These are phyloP conservation scores for Trypanosoma scelopori DNA, from an alignment of 208 protist genomes.

Conservation along the genomic window DNA sequence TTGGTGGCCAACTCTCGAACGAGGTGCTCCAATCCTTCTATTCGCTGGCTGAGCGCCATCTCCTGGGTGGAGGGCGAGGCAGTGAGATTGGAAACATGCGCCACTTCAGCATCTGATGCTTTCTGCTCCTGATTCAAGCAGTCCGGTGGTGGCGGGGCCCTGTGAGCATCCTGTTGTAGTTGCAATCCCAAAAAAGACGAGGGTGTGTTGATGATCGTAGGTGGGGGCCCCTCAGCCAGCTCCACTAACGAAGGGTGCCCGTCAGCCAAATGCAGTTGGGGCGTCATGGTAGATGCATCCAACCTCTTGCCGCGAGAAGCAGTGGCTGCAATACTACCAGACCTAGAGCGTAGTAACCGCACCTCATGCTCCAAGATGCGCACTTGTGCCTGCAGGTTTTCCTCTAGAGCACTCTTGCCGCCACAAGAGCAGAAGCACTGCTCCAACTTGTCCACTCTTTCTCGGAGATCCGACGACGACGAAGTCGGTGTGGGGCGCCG, in stretches of 20 bases:
- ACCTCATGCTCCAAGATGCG: constrained; percentile 62
- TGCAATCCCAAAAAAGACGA: neutral
- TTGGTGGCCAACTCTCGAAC: constrained; percentile 12
- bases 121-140: neutral
- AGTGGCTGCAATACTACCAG: neutral
- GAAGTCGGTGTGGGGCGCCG: neutral
- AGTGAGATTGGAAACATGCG: neutral
- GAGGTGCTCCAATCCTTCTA: constrained; percentile 11
- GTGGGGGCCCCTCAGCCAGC: no score
- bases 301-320: neutral
- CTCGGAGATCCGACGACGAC: neutral
- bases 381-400: constrained; percentile 54
- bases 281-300: constrained; percentile 1
- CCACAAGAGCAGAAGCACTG: neutral
- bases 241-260: no score
- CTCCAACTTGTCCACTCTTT: neutral
- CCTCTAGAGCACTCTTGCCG: constrained; percentile 15
- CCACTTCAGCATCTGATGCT: neutral
- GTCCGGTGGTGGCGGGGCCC: neutral
- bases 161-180: neutral
- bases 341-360: constrained; percentile 36
- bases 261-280: neutral
- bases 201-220: no score
- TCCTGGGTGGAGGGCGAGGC: neutral
- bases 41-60: neutral